phyloP scores from a whole-genome alignment of 1,284 basidiomycete genomes.

The Cryptococcus sp. region DNA sequence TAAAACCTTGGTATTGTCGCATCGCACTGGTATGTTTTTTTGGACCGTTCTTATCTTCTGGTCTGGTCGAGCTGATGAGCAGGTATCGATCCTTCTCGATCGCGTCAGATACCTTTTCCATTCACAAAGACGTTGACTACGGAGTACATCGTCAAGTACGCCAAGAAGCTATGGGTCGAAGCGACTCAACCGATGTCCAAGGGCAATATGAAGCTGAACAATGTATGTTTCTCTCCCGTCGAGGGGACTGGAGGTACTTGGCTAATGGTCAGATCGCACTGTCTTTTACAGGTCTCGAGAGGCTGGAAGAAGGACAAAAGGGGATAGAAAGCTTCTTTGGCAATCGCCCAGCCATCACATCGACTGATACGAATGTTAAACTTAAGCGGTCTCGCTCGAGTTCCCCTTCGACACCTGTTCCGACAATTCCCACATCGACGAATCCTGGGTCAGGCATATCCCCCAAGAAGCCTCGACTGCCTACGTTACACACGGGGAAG shows the following conservation, averaged over 20 bases:
- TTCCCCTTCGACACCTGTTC: slow-evolving; percentile 8
- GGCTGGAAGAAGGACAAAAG: slow-evolving; percentile 71
- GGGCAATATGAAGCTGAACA: slow-evolving; percentile 59
- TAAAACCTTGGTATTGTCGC: slow-evolving; percentile 75
- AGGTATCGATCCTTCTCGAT: slow-evolving; percentile 65
- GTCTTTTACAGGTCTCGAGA: slow-evolving; percentile 76
- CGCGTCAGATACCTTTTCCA: slow-evolving; percentile 78
- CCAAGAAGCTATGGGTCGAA: slow-evolving; percentile 81
- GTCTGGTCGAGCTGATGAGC: slow-evolving; percentile 10
- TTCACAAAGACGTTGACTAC: slow-evolving; percentile 67
- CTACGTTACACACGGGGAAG: slow-evolving; percentile 25
- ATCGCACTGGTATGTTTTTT: slow-evolving; percentile 56
- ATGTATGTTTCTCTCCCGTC: slow-evolving; percentile 44
- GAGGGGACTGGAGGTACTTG: not conserved
- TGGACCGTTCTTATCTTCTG: not conserved
- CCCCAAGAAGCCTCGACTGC: slow-evolving; percentile 25
- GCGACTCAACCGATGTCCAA: slow-evolving; percentile 55
- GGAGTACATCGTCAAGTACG: slow-evolving; percentile 70
- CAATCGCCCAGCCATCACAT: not conserved
- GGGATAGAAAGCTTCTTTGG: slow-evolving; percentile 80
- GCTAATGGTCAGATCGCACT: slow-evolving; percentile 53
- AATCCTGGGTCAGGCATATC: slow-evolving; percentile 4
- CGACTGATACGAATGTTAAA: not conserved
- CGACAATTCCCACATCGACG: not conserved
- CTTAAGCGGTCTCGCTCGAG: slow-evolving; percentile 18